Base-by-base conservation (phyloP, 148 eudicot genomes). In the Spergularia bocconei region DNA sequence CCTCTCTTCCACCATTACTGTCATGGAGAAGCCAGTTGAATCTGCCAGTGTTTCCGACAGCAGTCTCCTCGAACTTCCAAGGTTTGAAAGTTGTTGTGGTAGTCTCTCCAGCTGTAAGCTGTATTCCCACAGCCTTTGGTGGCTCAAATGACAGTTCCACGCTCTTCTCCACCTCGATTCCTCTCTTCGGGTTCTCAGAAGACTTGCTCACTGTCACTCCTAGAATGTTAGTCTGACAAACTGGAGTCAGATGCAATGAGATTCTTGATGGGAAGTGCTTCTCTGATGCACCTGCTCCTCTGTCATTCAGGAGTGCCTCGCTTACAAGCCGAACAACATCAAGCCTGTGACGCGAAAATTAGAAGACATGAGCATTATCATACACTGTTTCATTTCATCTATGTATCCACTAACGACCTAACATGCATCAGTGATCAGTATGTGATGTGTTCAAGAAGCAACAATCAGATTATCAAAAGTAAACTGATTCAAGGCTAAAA, bases 1-100 rank as follows among this genome's bases (percentile, higher is more conserved):
- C 98, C 88, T 94, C 98, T 67, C 85, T 85, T 6, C 98, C 98
- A 15, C 84, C 79, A 1, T 15, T 76, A 59, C 79, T 74, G 64
- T 94, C 98, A 20, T 94, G 89, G 11, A 94, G 82, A 64, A 84
- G 88, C 98, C 98, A 94, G 68, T 84, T 91, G 69, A 94, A 68
- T 7, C 81, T 84, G 3, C 82, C 98, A 0, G 83, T 87, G 75
- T 84, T 82, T 1, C 91, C 98, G 3, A 75, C 70, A 1, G 86
- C 97, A 5, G 91, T 91, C 74, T 90, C 91, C 84, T 94, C 97
- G 67, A 94, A 94, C 69, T 91, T 91, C 98, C 98, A 94, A 0
- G 98, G 98, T 74, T 78, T 88, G 58, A 90, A 63, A 79, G 79
- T 80, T 33, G 87, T 83, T 2, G 95, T 81, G 52, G 81, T 71